Evolutionary conservation across 2,329 filamentous ascomycete species (phyloP).

Genomic region (Fusarium algeriense): DNA sequence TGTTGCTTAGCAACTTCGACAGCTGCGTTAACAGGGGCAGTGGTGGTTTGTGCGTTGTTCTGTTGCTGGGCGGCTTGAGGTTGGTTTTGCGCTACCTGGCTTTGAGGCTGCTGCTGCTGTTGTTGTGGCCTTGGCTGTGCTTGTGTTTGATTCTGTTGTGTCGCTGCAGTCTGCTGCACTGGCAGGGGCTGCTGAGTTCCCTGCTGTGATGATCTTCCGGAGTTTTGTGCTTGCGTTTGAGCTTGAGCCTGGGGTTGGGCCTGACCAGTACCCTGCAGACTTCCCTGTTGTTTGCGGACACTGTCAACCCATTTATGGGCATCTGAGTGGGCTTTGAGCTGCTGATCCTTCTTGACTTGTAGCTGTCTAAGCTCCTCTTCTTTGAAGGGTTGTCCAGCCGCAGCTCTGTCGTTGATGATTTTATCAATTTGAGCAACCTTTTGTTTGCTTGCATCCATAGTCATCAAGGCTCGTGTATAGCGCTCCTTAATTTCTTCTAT

Average conservation of each 20-base stretch:
- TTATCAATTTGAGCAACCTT: constrained; percentile 59
- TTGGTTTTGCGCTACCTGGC: constrained; percentile 39
- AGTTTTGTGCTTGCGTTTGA: constrained; percentile 15
- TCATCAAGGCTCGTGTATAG: constrained; percentile 62
- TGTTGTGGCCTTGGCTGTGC: constrained; percentile 33
- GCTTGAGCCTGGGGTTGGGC: constrained; percentile 36
- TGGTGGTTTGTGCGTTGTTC: constrained; percentile 47
- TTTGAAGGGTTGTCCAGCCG: constrained; percentile 58
- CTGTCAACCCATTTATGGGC: constrained; percentile 62
- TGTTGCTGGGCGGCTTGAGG: constrained; percentile 36
- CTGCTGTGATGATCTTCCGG: constrained; percentile 42
- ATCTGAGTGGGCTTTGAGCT: constrained; percentile 60
- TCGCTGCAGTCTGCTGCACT: constrained; percentile 30
- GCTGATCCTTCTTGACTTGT: constrained; percentile 58
- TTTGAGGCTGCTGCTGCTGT: constrained; percentile 32
- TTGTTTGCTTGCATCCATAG: constrained; percentile 62
- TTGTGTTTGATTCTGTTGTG: constrained; percentile 32
- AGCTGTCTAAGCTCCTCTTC: constrained; percentile 62
- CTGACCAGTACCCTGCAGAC: constrained; percentile 47
- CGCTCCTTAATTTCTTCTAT: constrained; percentile 60
- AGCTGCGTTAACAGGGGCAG: constrained; percentile 58
- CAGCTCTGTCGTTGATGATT: constrained; percentile 56
- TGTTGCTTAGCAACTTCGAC: constrained; percentile 62
- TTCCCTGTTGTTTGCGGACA: constrained; percentile 61
- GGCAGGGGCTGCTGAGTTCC: constrained; percentile 39